Base-by-base conservation (phyloP, 805 yeast species). In the Millerago galiae region DNA sequence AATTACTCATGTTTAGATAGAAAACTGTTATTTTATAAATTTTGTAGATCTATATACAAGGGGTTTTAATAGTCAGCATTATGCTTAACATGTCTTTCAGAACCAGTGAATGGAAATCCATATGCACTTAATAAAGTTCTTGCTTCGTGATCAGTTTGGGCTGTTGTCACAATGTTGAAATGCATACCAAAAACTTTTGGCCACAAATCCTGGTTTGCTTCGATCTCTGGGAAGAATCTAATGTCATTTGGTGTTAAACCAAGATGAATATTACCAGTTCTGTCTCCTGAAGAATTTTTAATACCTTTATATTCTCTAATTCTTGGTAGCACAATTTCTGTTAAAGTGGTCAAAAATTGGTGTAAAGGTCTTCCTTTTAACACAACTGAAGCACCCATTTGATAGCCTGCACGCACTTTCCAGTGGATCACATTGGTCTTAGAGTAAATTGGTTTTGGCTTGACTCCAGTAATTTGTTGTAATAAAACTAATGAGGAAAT, bases 271-370 rank as follows among this genome's bases (percentile, higher is more conserved):
- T 87, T 85, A 45, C 99, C 99, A 55, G 72, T 75, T 41, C 74
- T 71, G 62, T 90, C 97, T 47, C 98, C 99, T 4, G 89, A 68
- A 35, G 74, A 70, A 63, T 78, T 79, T 27, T 79, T 74, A 40
- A 93, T 70, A 38, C 97, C 97, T 50, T 70, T 68, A 64, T 85
- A 93, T 38, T 88, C 87, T 74, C 95, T 82, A 44, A 90, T 79
- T 63, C 96, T 78, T 37, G 99, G 99, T 54, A 93, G 73, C 15
- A 93, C 98, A 49, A 95, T 68, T 66, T 93, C 99, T 2, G 95
- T 80, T 53, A 93, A 67, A 1, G 98, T 91, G 7, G 84, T 63
- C 45, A 93, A 58, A 56, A 95, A 93, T 67, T 89, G 96, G 43
- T 80, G 67, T 80, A 90, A 85, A 42, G 85, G 83, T 51, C 81